Percentiles rank a stretch among this genome's conserved stretches.
These are phyloP conservation scores for Medicago arabica DNA, from an alignment of 306 rosid species.

Conservation along the genomic window DNA sequence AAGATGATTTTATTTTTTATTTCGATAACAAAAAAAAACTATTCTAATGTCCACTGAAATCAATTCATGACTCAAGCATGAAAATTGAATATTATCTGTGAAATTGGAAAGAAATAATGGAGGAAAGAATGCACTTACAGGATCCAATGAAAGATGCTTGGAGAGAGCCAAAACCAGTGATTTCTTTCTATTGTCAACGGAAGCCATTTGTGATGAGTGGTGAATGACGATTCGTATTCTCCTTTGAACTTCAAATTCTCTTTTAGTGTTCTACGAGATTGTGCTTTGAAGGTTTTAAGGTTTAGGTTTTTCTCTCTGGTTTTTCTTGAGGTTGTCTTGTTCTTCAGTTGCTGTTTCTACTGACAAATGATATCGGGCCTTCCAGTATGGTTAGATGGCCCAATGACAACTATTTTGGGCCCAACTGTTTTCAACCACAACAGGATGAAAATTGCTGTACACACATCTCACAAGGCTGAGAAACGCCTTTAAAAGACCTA, in stretches of 20 bases:
- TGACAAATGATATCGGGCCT: constrained; percentile 41
- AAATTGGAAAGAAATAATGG: neutral
- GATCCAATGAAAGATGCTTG: constrained; percentile 63
- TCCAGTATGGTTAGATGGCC: neutral
- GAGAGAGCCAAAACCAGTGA: constrained; percentile 60
- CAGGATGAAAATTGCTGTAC: no score
- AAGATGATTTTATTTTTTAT: no score
- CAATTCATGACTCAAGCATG: neutral
- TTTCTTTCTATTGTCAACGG: constrained; percentile 52
- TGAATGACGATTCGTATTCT: neutral
- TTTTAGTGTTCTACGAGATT: neutral
- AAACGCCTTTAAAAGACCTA: no score
- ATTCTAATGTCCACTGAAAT: neutral
- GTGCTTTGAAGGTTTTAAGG: constrained; percentile 42
- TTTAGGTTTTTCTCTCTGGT: neutral
- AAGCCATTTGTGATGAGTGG: constrained; percentile 52
- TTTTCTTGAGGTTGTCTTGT: neutral
- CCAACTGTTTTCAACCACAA: neutral
- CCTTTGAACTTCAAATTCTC: constrained; percentile 17
- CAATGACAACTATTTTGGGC: neutral
- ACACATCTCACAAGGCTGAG: no score
- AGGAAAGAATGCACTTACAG: constrained; percentile 52
- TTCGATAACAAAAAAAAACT: no score
- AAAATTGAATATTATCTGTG: neutral
- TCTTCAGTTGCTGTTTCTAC: neutral